These are phyloP conservation scores for Jaltomata sinuosa DNA, from an alignment of 257 asterid genomes.

Conservation along the genomic window DNA sequence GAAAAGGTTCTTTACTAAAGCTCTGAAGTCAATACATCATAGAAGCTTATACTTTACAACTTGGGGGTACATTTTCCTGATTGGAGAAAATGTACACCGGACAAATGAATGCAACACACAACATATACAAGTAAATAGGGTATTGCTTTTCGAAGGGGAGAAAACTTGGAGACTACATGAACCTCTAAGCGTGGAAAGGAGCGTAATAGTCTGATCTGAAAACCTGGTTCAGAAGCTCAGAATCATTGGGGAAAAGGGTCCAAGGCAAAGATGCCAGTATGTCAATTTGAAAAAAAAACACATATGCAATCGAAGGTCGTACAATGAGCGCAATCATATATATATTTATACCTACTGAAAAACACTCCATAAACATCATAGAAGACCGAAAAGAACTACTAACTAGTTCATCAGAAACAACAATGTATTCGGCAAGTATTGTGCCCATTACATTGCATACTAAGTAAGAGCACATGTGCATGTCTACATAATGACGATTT, in stretches of 20 bases:
- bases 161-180: neutral
- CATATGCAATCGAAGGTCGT: neutral
- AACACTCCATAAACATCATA: neutral
- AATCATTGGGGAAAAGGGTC: neutral
- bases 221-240: neutral
- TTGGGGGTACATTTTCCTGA: neutral
- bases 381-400: neutral
- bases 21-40: neutral
- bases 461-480: neutral
- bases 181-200: neutral
- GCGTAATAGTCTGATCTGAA: neutral
- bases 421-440: neutral
- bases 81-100: neutral
- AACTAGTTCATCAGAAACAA: slow-evolving; percentile 8
- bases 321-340: neutral
- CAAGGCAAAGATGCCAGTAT: neutral
- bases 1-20: neutral
- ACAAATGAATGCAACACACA: neutral
- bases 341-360: neutral
- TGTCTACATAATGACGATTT: neutral
- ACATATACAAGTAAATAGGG: neutral
- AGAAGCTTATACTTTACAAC: neutral
- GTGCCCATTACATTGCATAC: slow-evolving; percentile 6
- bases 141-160: neutral
- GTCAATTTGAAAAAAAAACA: neutral